These are phyloP conservation scores for Avicennia marina DNA, from an alignment of 257 asterid genomes.

Conservation along the genomic window DNA sequence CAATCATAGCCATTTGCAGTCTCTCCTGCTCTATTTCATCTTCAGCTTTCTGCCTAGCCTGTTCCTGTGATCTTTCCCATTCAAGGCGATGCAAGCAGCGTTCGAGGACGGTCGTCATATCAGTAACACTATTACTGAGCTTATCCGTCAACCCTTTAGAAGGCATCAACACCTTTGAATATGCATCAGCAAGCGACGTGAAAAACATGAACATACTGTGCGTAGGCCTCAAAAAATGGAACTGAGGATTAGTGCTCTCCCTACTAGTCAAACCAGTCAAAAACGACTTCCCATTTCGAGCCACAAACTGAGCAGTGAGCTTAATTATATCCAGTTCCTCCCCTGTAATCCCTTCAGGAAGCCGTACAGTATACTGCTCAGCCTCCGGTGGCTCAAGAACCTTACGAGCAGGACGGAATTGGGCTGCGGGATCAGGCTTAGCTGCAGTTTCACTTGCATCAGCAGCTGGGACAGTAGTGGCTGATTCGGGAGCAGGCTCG, in stretches of 20 bases:
- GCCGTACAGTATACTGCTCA: constrained; percentile 82
- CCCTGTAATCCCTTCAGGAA: constrained; percentile 92
- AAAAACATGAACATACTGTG: constrained; percentile 97
- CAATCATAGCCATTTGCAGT: constrained; percentile 87
- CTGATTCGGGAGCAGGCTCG: constrained; percentile 41
- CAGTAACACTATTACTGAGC: constrained; percentile 61
- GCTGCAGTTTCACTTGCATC: constrained; percentile 41
- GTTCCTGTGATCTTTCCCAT: constrained; percentile 95
- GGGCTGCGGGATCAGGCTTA: constrained; percentile 72
- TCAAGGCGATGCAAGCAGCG: constrained; percentile 84
- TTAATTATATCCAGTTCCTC: constrained; percentile 90
- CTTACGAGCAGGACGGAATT: constrained; percentile 51
- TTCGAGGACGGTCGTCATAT: constrained; percentile 86
- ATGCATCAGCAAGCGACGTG: constrained; percentile 92
- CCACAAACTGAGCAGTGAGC: constrained; percentile 96
- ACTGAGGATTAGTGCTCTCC: constrained; percentile 81
- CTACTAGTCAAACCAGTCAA: constrained; percentile 87
- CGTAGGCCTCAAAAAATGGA: constrained; percentile 86
- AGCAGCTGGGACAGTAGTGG: constrained; percentile 29
- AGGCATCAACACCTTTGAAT: constrained; percentile 94
- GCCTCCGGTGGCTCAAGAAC: constrained; percentile 96
- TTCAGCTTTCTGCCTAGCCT: constrained; percentile 93
- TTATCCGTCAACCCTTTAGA: constrained; percentile 69
- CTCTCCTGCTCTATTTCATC: constrained; percentile 91
- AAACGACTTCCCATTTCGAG: constrained; percentile 85